These are phyloP conservation scores for Castanea sativa DNA, from an alignment of 306 rosid genomes.

Conservation along the genomic window DNA sequence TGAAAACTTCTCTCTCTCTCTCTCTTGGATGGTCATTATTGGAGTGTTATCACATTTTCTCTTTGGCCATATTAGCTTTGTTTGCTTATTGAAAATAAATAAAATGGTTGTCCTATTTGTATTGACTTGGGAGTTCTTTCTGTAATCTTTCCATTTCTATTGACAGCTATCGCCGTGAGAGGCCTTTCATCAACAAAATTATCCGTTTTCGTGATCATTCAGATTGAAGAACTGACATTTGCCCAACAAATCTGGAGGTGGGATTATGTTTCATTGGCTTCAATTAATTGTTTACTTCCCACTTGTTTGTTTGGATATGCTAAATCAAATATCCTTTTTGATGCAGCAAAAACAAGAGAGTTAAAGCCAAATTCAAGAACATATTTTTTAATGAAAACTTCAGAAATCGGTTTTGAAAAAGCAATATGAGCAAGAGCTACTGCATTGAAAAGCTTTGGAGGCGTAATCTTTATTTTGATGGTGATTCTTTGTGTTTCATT, in stretches of 20 bases:
- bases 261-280: conserved; percentile 17
- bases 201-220: conserved; percentile 64
- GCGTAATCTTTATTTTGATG: not conserved
- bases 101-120: not conserved
- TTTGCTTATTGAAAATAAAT: not conserved
- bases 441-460: not conserved
- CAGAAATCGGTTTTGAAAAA: not conserved
- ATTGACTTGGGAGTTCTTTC: not conserved
- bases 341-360: not conserved
- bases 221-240: conserved; percentile 43
- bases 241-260: conserved; percentile 19
- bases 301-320: not conserved
- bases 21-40: not conserved
- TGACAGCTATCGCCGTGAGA: conserved; percentile 64
- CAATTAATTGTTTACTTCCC: conserved; percentile 6
- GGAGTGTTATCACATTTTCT: not conserved
- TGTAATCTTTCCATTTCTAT: not conserved
- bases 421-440: not conserved
- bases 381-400: not conserved
- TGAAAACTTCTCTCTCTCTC: conserved; percentile 12
- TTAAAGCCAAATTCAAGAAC: not conserved
- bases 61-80: not conserved
- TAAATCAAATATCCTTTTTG: not conserved
- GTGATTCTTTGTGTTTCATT: too few species aligned
- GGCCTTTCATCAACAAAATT: conserved; percentile 62